Percentiles rank a stretch among this genome's conserved stretches.
These are phyloP conservation scores for Lactarius sanguifluus DNA, from an alignment of 768 basidiomycete genomes.

Conservation along the genomic window DNA sequence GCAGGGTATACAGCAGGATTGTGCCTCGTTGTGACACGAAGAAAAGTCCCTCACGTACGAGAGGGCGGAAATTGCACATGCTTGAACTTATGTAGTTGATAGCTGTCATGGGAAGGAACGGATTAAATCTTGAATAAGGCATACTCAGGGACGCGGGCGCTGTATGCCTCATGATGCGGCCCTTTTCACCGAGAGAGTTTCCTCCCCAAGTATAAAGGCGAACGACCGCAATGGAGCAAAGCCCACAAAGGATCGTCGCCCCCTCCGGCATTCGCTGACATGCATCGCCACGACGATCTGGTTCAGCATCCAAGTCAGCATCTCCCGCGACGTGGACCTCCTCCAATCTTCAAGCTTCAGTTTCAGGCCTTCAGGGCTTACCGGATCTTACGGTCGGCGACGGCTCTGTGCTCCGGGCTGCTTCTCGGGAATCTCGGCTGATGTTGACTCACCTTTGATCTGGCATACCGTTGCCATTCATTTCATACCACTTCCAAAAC, in stretches of 20 bases:
- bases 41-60: neutral
- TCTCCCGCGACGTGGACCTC: neutral
- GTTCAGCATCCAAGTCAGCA: neutral
- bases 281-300: neutral
- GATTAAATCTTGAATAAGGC: neutral
- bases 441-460: neutral
- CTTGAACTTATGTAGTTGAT: neutral
- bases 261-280: neutral
- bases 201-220: neutral
- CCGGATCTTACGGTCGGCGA: too few relatives aligned
- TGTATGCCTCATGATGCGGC: neutral
- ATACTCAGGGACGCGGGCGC: slow-evolving; percentile 1
- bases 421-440: neutral
- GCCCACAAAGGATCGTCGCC: neutral
- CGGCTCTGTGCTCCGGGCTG: neutral
- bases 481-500: neutral
- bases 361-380: neutral
- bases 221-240: neutral
- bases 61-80: neutral
- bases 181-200: neutral
- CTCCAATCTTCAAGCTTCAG: neutral
- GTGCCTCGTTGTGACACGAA: neutral
- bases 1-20: neutral
- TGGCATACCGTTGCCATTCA: neutral
- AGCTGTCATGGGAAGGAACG: neutral